phyloP scores from a whole-genome alignment of 768 basidiomycete species.

The Auriscalpium vulgare region DNA sequence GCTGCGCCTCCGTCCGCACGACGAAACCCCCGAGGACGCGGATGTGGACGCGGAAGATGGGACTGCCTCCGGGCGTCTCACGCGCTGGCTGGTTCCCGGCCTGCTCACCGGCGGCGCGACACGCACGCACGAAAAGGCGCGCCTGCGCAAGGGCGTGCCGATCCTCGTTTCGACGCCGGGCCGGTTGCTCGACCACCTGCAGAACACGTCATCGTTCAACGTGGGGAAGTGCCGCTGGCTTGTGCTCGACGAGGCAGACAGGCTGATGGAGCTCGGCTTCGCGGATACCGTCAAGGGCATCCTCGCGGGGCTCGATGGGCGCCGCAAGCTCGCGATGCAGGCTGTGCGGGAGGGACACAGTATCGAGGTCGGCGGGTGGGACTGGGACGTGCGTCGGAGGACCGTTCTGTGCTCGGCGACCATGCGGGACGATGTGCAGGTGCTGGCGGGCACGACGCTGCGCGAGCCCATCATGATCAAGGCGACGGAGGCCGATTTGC shows the following conservation, averaged over 20 bases:
- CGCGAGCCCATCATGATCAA: conserved; percentile 79
- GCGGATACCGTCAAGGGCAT: conserved; percentile 93
- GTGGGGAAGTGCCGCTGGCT: conserved; percentile 94
- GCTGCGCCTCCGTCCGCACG: conserved; percentile 58
- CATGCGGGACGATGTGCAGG: conserved; percentile 90
- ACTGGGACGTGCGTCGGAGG: conserved; percentile 68
- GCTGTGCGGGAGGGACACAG: conserved; percentile 61
- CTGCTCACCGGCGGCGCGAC: conserved; percentile 92
- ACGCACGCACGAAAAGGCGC: conserved; percentile 90
- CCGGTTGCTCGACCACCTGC: conserved; percentile 89
- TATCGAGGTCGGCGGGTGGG: conserved; percentile 76
- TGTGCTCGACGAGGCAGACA: conserved; percentile 93
- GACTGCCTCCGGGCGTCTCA: conserved; percentile 36
- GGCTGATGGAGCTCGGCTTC: conserved; percentile 96
- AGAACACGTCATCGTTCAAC: conserved; percentile 90
- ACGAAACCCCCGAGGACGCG: conserved; percentile 42
- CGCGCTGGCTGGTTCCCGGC: conserved; percentile 92
- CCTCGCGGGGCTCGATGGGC: conserved; percentile 77
- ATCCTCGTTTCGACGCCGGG: conserved; percentile 96
- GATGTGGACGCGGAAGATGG: conserved; percentile 29
- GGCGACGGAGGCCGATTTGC: conserved; percentile 44
- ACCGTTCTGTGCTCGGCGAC: conserved; percentile 97
- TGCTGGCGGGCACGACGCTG: conserved; percentile 78
- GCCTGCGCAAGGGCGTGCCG: conserved; percentile 88
- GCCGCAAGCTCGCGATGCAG: conserved; percentile 60